These are phyloP conservation scores for Suhomyces panamericanus DNA, from an alignment of 1,139 yeast genomes.

Conservation along the genomic window DNA sequence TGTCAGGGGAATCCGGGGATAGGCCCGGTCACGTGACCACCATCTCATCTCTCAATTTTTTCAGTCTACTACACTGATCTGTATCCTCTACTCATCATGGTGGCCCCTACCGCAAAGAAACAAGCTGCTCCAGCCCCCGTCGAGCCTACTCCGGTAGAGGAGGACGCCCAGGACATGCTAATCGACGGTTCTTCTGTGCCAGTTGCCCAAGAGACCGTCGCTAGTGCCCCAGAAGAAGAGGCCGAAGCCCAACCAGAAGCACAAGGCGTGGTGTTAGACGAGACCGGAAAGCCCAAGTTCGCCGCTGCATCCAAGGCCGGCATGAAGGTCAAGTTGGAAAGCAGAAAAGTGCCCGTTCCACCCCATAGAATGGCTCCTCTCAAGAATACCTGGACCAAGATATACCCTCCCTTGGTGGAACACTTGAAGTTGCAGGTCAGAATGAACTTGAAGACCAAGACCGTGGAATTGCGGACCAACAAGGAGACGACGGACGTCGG, in stretches of 20 bases:
- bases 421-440: conserved; percentile 92
- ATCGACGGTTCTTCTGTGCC: conserved; percentile 60
- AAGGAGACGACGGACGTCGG: conserved; percentile 85
- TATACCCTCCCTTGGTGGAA: conserved; percentile 93
- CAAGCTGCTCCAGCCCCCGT: conserved; percentile 12
- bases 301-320: conserved; percentile 67
- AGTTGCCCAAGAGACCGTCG: conserved; percentile 18
- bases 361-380: conserved; percentile 96
- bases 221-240: conserved; percentile 19
- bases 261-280: conserved; percentile 71
- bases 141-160: conserved; percentile 13
- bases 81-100: conserved; percentile 36
- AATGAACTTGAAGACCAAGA: conserved; percentile 83
- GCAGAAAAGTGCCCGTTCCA: conserved; percentile 89
- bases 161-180: conserved; percentile 48
- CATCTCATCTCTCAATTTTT: conserved; percentile 12
- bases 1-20: too few species aligned
- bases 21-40: conserved; percentile 6
- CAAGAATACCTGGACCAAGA: conserved; percentile 85
- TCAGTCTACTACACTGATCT: not conserved
- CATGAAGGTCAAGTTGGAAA: conserved; percentile 75
- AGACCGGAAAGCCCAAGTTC: conserved; percentile 87
- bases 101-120: conserved; percentile 70
- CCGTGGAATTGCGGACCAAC: conserved; percentile 83
- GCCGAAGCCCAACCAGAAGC: conserved; percentile 28